A percentile compares a stretch with the other conserved stretches of the same genome.
phyloP scores from a whole-genome alignment of 192 early-diverging fungal species.

The Rhizophlyctis rosea region DNA sequence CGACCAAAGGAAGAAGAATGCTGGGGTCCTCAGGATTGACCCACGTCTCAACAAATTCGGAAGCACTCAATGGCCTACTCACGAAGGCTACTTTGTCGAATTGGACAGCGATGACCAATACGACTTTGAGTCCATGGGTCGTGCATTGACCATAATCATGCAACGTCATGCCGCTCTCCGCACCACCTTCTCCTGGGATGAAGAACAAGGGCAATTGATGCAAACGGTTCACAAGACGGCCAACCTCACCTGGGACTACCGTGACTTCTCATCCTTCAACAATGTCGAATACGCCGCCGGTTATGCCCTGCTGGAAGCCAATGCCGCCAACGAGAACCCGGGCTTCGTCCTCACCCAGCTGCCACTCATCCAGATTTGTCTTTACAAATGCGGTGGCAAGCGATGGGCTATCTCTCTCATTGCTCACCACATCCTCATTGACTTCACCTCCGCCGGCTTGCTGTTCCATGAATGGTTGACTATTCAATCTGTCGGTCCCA shows the following conservation, averaged over 20 bases:
- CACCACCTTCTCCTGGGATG: constrained; percentile 7
- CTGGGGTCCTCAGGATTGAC: neutral
- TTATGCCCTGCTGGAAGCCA: neutral
- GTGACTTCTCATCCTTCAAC: constrained; percentile 7
- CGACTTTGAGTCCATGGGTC: constrained; percentile 4
- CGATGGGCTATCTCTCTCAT: constrained; percentile 5
- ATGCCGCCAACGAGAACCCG: constrained; percentile 4
- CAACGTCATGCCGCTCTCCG: constrained; percentile 13
- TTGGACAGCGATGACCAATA: too few species aligned
- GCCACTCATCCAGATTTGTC: constrained; percentile 1
- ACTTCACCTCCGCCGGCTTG: neutral
- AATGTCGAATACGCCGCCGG: neutral
- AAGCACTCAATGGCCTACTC: constrained; percentile 5
- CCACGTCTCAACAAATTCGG: neutral
- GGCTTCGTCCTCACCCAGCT: constrained; percentile 9
- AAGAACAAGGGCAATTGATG: constrained; percentile 5
- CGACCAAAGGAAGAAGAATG: too few species aligned
- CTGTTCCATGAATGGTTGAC: neutral
- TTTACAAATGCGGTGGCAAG: constrained; percentile 5
- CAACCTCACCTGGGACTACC: constrained; percentile 2
- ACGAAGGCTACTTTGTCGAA: constrained; percentile 16
- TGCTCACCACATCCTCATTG: constrained; percentile 16
- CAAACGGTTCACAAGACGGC: constrained; percentile 3
- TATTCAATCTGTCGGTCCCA: neutral
- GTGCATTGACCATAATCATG: neutral